A percentile compares a stretch with the other conserved stretches of the same genome.
phyloP scores from a whole-genome alignment of 495 filamentous ascomycete species.

The Achaetomiella virescens region DNA sequence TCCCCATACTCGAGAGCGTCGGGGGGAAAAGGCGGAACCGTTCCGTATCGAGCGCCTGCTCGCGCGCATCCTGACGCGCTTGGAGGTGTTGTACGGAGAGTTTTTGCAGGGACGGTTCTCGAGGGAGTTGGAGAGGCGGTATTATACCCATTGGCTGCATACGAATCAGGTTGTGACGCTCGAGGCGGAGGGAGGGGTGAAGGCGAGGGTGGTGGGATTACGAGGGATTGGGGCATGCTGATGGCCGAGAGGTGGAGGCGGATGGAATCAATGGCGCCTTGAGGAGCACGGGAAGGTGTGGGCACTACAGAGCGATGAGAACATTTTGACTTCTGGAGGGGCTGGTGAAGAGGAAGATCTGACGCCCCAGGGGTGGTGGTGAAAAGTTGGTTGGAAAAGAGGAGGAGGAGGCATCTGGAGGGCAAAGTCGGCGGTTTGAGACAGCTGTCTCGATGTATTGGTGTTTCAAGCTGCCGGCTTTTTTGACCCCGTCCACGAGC shows the following conservation, averaged over 20 bases:
- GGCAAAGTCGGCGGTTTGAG: no score
- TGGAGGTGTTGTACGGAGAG: conserved; percentile 69
- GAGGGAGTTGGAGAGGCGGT: conserved; percentile 61
- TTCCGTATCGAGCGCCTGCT: conserved; percentile 77
- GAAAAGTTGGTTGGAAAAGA: no score
- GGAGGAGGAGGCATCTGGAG: no score
- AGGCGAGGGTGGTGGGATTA: conserved; percentile 86
- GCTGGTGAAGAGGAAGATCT: conserved; percentile 75
- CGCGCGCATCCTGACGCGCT: conserved; percentile 70
- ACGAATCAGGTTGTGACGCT: conserved; percentile 83
- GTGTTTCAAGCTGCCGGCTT: no score
- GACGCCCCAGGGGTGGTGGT: background rate
- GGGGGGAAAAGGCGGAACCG: conserved; percentile 30
- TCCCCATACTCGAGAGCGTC: conserved; percentile 33
- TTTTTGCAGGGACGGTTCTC: conserved; percentile 73
- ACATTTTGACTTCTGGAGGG: conserved; percentile 98
- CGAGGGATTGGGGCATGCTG: conserved; percentile 78
- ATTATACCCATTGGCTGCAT: conserved; percentile 88
- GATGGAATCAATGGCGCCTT: conserved; percentile 44
- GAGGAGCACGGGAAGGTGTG: conserved; percentile 68
- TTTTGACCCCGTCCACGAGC: no score
- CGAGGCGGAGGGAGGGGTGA: conserved; percentile 71
- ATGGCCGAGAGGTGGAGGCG: conserved; percentile 68
- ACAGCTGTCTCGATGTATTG: no score
- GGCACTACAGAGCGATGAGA: conserved; percentile 90